Evolutionary conservation across 352 stramenopile species (phyloP).

Genomic region (Phytophthora foliorum): DNA sequence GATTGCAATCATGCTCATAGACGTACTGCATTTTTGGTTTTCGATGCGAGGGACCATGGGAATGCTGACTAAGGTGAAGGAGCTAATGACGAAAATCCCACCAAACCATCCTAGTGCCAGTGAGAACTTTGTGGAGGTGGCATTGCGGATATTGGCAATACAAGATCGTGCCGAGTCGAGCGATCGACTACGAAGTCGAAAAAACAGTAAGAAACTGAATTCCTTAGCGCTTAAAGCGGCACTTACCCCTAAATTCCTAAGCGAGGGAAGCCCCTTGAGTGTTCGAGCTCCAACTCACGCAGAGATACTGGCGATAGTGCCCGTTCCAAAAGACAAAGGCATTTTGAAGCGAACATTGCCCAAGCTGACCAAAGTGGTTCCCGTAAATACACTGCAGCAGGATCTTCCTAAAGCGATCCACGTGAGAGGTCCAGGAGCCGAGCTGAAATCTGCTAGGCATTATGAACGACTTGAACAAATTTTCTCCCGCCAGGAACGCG

Average conservation of each 20-base stretch:
- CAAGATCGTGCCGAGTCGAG: constrained; percentile 2
- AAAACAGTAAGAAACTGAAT: not conserved
- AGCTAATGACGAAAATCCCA: constrained; percentile 25
- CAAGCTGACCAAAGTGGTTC: not conserved
- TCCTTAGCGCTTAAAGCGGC: not conserved
- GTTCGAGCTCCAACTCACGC: not conserved
- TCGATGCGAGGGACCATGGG: constrained; percentile 20
- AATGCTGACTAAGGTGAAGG: constrained; percentile 8
- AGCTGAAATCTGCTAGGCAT: not conserved
- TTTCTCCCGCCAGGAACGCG: constrained; percentile 22
- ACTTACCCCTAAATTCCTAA: not conserved
- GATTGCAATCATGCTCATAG: constrained; percentile 25
- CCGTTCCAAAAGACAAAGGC: not conserved
- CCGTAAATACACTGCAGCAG: not conserved
- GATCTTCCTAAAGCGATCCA: not conserved
- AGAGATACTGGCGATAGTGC: not conserved
- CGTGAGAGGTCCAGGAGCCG: not conserved
- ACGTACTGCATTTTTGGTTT: constrained; percentile 35
- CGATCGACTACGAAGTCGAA: not conserved
- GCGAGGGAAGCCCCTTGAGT: not conserved
- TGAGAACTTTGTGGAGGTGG: constrained; percentile 23
- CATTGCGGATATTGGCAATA: constrained; percentile 18
- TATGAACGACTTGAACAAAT: constrained; percentile 3
- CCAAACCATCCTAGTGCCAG: not conserved
- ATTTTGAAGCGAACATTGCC: not conserved